Evolutionary conservation across 768 basidiomycete species (phyloP), one percentile per base, ranked within the genome.

Genomic region (Amanita pseudoporphyria): DNA sequence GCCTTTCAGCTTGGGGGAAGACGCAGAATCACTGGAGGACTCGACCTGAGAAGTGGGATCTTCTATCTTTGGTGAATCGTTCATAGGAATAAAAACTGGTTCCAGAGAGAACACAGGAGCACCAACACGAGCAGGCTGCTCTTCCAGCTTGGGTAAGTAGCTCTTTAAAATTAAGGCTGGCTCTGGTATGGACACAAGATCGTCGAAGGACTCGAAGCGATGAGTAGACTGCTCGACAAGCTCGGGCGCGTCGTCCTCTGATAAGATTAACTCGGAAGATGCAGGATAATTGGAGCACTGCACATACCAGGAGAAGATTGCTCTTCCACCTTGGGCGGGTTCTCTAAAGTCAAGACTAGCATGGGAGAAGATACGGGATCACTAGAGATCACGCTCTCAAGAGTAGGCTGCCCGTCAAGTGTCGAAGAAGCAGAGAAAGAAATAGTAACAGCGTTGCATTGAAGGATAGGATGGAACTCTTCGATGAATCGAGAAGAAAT

Each of bases 381-480:
- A 14, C 40, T 14, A 2, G 22, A 22, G 9, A 12, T 19, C 21
- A 14, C 22, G 22, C 19, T 1, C 18, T 18, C 22, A 13, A 22
- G 19, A 21, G n/a, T 14, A 10, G 38, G 13, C 38, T 9, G 18
- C 24, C 28, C 26, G 24, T 14, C 42, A 22, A 16, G 42, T 13
- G 5, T 28, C 16, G 28, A 26, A 16, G 24, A 30, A 19, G 18
- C 43, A 33, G 18, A n/a, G 7, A 16, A 13, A 18, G 30, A 31
- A 4, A 9, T 16, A 28, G 1, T 18, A 13, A 33, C 44, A 14
- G 21, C 12, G 7, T 32, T 19, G 33, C 31, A 35, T 47, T 47
- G 45, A 19, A 47, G 24, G 24, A 38, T 33, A 13, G 45, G 45
- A 19, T 24, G 21, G 26, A 47, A 35, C 36, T 47, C 45, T 38